These are phyloP conservation scores for Lathyrus aphaca DNA, from an alignment of 306 rosid species.

Conservation along the genomic window DNA sequence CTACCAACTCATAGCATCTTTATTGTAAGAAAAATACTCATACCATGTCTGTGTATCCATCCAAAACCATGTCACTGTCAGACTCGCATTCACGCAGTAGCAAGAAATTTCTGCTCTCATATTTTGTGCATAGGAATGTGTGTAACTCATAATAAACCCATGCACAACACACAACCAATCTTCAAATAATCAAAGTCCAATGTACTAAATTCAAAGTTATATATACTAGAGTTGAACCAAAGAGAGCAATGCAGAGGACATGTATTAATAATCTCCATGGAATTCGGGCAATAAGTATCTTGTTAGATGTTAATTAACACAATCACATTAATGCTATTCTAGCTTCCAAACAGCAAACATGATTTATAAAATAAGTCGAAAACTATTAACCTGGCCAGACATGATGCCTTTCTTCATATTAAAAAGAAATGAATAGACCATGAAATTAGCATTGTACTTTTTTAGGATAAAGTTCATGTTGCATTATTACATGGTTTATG, in stretches of 20 bases:
- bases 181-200: slow-evolving; percentile 11
- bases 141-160: not conserved
- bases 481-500: slow-evolving; percentile 1
- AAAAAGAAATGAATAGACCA: slow-evolving; percentile 4
- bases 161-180: slow-evolving; percentile 1
- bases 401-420: not conserved
- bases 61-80: not conserved
- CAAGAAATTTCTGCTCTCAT: not conserved
- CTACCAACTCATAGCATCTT: not conserved
- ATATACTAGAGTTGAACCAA: slow-evolving; percentile 13
- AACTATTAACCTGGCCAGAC: slow-evolving; percentile 2
- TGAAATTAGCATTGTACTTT: not conserved
- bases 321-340: slow-evolving; percentile 14
- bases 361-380: slow-evolving; percentile 17
- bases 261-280: not conserved
- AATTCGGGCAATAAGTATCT: slow-evolving; percentile 1
- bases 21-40: no score
- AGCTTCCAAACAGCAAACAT: slow-evolving; percentile 15
- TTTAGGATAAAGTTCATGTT: not conserved
- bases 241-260: slow-evolving; percentile 13
- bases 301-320: slow-evolving; percentile 15
- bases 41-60: not conserved
- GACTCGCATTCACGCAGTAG: not conserved
- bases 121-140: not conserved
- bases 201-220: not conserved